Conservation (phyloP, 2,329 filamentous ascomycete genomes). For the Epichloe uncinata region DNA sequence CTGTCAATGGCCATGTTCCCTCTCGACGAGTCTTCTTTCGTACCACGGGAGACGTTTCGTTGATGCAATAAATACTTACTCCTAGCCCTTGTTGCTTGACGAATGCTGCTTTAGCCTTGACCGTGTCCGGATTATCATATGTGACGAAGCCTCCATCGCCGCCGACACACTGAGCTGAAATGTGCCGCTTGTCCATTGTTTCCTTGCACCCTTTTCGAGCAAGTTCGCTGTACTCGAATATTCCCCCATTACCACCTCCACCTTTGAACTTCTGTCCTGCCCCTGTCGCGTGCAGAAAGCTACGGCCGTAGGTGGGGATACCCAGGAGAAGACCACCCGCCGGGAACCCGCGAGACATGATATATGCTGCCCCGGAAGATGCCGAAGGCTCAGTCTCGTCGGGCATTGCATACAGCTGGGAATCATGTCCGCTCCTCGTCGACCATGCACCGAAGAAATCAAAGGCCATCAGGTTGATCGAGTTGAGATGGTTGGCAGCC, state of each 20-base stretch:
- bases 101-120: no score
- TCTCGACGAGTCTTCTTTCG: no score
- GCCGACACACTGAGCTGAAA: slow-evolving; percentile 59
- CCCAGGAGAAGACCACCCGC: slow-evolving; percentile 61
- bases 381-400: slow-evolving; percentile 52
- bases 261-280: slow-evolving; percentile 49
- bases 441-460: slow-evolving; percentile 67
- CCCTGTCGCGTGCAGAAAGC: slow-evolving; percentile 52
- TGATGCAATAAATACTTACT: no score
- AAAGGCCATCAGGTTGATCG: slow-evolving; percentile 69
- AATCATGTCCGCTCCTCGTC: slow-evolving; percentile 55
- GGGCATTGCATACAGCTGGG: slow-evolving; percentile 53
- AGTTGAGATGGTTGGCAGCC: slow-evolving; percentile 54
- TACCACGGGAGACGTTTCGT: no score
- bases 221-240: slow-evolving; percentile 44
- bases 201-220: slow-evolving; percentile 51
- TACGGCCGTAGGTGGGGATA: slow-evolving; percentile 62
- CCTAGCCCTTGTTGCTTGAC: no score
- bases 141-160: slow-evolving; percentile 65
- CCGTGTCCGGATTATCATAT: slow-evolving; percentile 27
- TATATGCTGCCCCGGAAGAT: slow-evolving; percentile 52
- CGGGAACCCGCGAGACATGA: slow-evolving; percentile 53
- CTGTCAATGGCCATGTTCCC: no score
- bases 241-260: slow-evolving; percentile 15
- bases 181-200: slow-evolving; percentile 50